Evolutionary conservation across 345 rosid genomes (phyloP).

Genomic region (Dovyalis caffra): DNA sequence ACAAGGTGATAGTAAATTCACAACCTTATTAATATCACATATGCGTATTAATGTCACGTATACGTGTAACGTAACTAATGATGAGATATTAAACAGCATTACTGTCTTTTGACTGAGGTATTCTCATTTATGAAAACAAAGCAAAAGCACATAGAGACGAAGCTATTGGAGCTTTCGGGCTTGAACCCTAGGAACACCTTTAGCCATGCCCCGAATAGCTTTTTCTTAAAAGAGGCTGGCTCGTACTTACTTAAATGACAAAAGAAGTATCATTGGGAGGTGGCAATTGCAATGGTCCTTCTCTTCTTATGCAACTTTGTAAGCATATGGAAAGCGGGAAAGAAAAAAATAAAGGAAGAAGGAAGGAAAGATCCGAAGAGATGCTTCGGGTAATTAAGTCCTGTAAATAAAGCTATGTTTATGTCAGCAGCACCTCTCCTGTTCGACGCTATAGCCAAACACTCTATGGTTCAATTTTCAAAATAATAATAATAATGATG

Average conservation of each 20-base stretch:
- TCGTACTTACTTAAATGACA: constrained; percentile 11
- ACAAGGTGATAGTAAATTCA: no score
- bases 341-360: background rate
- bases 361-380: background rate
- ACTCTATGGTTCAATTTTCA: no score
- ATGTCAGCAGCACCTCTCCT: no score
- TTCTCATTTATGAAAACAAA: background rate
- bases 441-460: no score
- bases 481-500: no score
- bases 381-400: background rate
- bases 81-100: constrained; percentile 8
- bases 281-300: constrained; percentile 12
- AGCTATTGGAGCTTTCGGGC: constrained; percentile 5
- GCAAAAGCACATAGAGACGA: constrained; percentile 2
- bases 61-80: background rate
- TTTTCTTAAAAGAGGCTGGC: constrained; percentile 18
- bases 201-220: constrained; percentile 22
- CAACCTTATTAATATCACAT: no score
- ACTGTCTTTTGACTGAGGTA: constrained; percentile 22
- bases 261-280: constrained; percentile 21
- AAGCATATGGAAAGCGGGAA: background rate
- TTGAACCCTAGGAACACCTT: constrained; percentile 21
- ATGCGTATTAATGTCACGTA: background rate
- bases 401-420: background rate
- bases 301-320: constrained; percentile 15